Conservation (phyloP, 1,139 yeast species). For the Hanseniaspora gamundiae region DNA sequence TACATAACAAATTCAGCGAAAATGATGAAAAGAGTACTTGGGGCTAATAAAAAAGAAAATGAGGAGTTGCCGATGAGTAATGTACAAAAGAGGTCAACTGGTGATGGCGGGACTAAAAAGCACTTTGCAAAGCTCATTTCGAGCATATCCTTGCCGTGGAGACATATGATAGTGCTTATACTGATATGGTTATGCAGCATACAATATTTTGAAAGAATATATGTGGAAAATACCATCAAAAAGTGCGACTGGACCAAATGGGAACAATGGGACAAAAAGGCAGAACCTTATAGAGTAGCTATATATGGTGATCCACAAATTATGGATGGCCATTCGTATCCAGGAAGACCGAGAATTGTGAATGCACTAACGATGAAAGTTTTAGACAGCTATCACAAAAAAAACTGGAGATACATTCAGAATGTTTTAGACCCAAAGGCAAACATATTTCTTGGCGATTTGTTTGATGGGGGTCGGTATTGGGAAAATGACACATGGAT, state of each 20-base stretch:
- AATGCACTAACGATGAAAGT: conserved; percentile 35
- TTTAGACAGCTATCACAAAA: conserved; percentile 61
- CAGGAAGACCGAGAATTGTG: conserved; percentile 36
- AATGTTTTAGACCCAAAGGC: conserved; percentile 57
- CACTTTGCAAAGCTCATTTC: background rate
- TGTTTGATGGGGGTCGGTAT: conserved; percentile 91
- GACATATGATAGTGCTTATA: conserved; percentile 8
- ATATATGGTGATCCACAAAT: conserved; percentile 89
- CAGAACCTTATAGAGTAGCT: conserved; percentile 47
- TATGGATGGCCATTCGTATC: conserved; percentile 65
- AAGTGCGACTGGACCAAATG: conserved; percentile 53
- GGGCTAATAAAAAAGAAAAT: background rate
- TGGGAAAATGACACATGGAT: conserved; percentile 67
- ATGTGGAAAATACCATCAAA: conserved; percentile 36
- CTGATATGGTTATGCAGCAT: conserved; percentile 36
- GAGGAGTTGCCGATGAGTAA: background rate
- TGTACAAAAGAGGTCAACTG: background rate
- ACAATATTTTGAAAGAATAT: conserved; percentile 49
- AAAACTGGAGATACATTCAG: conserved; percentile 62
- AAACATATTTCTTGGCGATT: conserved; percentile 73
- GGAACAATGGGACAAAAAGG: conserved; percentile 39
- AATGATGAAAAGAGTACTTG: background rate
- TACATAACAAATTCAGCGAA: too few species aligned
- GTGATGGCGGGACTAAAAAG: background rate
- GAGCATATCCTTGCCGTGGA: background rate